Conservation (phyloP, 805 yeast genomes). For the Wickerhamiella bombiphila region DNA sequence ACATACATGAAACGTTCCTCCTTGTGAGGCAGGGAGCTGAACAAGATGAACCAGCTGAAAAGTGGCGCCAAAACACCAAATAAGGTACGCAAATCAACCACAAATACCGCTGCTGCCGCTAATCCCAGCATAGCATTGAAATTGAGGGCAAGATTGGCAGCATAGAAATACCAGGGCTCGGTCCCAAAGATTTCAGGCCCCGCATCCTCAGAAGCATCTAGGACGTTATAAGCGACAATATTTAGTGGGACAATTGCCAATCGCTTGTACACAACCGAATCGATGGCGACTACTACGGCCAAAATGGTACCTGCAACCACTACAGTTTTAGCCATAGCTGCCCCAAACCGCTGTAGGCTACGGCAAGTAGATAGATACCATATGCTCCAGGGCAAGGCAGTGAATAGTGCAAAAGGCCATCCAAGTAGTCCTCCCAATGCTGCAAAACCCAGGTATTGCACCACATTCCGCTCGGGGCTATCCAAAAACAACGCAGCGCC, state of each 20-base stretch:
- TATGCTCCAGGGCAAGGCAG: conserved; percentile 47
- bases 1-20: conserved; percentile 89
- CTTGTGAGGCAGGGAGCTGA: conserved; percentile 71
- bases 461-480: conserved; percentile 7
- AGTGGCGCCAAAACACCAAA: conserved; percentile 32
- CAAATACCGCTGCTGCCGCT: conserved; percentile 11
- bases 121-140: conserved; percentile 39
- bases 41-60: conserved; percentile 50
- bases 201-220: conserved; percentile 45
- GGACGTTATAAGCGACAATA: conserved; percentile 70
- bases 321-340: conserved; percentile 5
- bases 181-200: conserved; percentile 89
- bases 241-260: conserved; percentile 63
- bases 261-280: conserved; percentile 43
- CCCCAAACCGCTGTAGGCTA: background rate
- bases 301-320: conserved; percentile 4
- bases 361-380: conserved; percentile 14
- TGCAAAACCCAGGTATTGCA: conserved; percentile 26
- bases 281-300: conserved; percentile 22
- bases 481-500: conserved; percentile 13
- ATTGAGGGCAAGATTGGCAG: conserved; percentile 54
- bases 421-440: conserved; percentile 67
- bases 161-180: conserved; percentile 64
- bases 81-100: conserved; percentile 3
- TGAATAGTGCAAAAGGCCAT: conserved; percentile 74